These are phyloP conservation scores for Coemansia reversa DNA, from an alignment of 192 early-diverging fungal genomes.

Conservation along the genomic window DNA sequence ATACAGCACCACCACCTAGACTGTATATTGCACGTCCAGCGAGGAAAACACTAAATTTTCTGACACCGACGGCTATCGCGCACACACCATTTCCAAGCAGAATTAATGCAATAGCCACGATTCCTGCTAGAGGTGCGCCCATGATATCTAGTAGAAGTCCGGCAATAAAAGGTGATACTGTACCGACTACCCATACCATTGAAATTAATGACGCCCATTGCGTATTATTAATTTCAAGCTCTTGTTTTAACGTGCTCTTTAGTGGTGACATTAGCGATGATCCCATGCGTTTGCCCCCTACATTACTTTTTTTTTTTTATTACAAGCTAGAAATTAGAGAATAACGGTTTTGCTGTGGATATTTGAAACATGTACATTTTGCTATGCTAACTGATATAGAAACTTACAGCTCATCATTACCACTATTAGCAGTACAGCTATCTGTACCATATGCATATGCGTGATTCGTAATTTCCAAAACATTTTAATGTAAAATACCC, in stretches of 20 bases:
- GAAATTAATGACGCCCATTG: slow-evolving; percentile 55
- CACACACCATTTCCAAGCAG: slow-evolving; percentile 45
- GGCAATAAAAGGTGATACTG: slow-evolving; percentile 51
- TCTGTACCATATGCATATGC: slow-evolving; percentile 47
- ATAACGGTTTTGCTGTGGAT: neutral
- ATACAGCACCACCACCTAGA: slow-evolving; percentile 47
- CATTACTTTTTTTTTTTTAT: neutral
- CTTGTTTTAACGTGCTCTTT: slow-evolving; percentile 54
- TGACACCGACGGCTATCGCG: slow-evolving; percentile 38
- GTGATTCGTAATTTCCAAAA: slow-evolving; percentile 24
- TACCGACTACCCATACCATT: slow-evolving; percentile 54
- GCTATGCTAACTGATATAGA: neutral
- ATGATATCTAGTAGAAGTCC: slow-evolving; percentile 57
- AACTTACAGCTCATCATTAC: slow-evolving; percentile 53
- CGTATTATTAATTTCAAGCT: slow-evolving; percentile 55
- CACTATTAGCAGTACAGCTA: slow-evolving; percentile 42
- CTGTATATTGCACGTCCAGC: slow-evolving; percentile 54
- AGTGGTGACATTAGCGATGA: slow-evolving; percentile 52
- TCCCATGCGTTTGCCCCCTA: slow-evolving; percentile 56
- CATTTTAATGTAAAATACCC: neutral
- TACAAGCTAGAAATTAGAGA: neutral
- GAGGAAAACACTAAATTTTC: slow-evolving; percentile 36
- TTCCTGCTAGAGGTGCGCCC: slow-evolving; percentile 50
- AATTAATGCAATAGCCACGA: slow-evolving; percentile 40
- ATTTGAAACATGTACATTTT: neutral